Conservation (phyloP, 2,329 filamentous ascomycete genomes). For the Mollisiaceae sp. region DNA sequence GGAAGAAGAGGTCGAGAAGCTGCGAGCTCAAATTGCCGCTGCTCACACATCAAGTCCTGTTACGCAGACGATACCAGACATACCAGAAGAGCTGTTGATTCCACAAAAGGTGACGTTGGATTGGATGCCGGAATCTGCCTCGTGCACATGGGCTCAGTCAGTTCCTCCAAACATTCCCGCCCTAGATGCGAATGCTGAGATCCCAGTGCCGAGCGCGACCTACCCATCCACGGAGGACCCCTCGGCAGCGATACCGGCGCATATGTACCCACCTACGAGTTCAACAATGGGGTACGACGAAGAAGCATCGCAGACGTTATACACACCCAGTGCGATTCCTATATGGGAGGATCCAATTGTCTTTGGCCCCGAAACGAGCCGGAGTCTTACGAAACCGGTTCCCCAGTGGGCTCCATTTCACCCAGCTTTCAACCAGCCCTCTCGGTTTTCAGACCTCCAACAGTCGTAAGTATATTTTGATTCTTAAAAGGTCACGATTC, state of each 20-base stretch:
- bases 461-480: background rate
- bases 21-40: conserved; percentile 35
- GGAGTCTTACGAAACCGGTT: conserved; percentile 30
- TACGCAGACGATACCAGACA: conserved; percentile 29
- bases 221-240: conserved; percentile 16
- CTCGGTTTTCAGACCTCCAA: conserved; percentile 29
- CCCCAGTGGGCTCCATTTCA: conserved; percentile 39
- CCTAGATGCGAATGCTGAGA: conserved; percentile 18
- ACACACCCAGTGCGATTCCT: conserved; percentile 31
- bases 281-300: conserved; percentile 29
- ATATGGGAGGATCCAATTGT: conserved; percentile 37
- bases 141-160: conserved; percentile 23
- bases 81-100: conserved; percentile 34
- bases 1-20: conserved; percentile 38
- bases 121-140: conserved; percentile 31
- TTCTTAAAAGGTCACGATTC: background rate
- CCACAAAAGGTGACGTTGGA: conserved; percentile 34
- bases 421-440: conserved; percentile 36
- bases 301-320: conserved; percentile 30
- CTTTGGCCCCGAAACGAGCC: conserved; percentile 27
- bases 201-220: conserved; percentile 21
- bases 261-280: conserved; percentile 25
- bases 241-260: background rate
- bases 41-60: conserved; percentile 20
- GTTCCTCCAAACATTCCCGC: conserved; percentile 21